Conservation (phyloP, 768 basidiomycete genomes). For the Termitomyces sp. region DNA sequence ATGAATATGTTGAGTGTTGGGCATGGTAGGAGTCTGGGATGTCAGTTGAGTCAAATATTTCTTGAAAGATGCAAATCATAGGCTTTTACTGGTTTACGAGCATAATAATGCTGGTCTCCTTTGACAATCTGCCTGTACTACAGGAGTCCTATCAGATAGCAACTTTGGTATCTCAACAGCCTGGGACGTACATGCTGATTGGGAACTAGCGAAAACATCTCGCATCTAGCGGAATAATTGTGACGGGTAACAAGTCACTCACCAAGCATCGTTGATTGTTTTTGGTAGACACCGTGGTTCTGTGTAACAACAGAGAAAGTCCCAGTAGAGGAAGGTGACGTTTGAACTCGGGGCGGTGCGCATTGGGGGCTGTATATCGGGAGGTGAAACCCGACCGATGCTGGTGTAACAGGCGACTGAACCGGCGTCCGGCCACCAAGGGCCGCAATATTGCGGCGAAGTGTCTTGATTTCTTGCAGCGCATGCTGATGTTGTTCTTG, state of each 20-base stretch:
- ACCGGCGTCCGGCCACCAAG: background rate
- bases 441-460: conserved; percentile 11
- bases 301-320: background rate
- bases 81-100: background rate
- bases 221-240: background rate
- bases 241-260: background rate
- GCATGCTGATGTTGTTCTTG: conserved; percentile 11
- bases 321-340: background rate
- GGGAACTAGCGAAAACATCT: background rate
- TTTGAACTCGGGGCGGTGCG: background rate
- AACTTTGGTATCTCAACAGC: too few species aligned
- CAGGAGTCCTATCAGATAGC: background rate
- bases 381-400: background rate
- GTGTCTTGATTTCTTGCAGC: conserved; percentile 14
- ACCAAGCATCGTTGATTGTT: background rate
- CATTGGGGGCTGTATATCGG: background rate
- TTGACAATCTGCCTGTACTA: background rate
- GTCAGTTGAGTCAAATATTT: background rate
- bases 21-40: background rate
- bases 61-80: background rate
- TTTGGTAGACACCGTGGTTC: background rate
- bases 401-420: background rate
- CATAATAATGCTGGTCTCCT: background rate
- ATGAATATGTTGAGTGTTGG: background rate
- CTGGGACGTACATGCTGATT: background rate